Conservation (phyloP, 2,329 filamentous ascomycete genomes). For the Stagonosporopsis rhizophila region DNA sequence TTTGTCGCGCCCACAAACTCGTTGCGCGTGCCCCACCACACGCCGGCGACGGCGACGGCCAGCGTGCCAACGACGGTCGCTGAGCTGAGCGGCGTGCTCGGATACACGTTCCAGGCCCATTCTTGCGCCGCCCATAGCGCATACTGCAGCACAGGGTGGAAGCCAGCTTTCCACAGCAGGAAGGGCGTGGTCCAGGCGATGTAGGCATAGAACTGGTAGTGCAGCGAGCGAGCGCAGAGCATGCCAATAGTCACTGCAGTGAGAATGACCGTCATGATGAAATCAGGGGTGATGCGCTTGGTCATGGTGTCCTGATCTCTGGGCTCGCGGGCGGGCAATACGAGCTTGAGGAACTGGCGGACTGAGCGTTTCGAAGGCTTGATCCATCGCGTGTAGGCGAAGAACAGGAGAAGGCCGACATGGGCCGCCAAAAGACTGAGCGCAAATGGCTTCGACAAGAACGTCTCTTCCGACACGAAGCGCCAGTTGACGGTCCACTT, state of each 20-base stretch:
- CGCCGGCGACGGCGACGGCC: conserved; percentile 68
- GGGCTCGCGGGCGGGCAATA: conserved; percentile 52
- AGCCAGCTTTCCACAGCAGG: conserved; percentile 79
- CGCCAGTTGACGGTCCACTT: conserved; percentile 99
- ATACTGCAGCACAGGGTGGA: conserved; percentile 72
- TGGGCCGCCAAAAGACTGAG: conserved; percentile 71
- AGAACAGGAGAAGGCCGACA: conserved; percentile 68
- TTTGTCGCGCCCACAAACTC: conserved; percentile 50
- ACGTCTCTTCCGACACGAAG: conserved; percentile 83
- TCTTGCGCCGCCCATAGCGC: conserved; percentile 80
- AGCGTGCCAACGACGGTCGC: conserved; percentile 74
- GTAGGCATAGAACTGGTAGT: conserved; percentile 96
- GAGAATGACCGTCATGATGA: conserved; percentile 78
- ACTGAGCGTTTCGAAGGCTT: conserved; percentile 69
- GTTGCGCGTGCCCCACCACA: conserved; percentile 64
- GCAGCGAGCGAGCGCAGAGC: conserved; percentile 84
- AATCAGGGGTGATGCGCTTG: conserved; percentile 69
- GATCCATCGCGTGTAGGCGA: conserved; percentile 74
- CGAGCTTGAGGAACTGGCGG: conserved; percentile 60
- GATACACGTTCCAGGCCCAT: conserved; percentile 93
- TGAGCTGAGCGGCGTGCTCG: conserved; percentile 74
- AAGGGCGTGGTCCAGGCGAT: conserved; percentile 89
- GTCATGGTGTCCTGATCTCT: conserved; percentile 64
- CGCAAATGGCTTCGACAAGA: conserved; percentile 76
- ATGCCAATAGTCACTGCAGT: conserved; percentile 80